Conservation (phyloP, 192 early-diverging fungal species). For the Backusella psychrophila region DNA sequence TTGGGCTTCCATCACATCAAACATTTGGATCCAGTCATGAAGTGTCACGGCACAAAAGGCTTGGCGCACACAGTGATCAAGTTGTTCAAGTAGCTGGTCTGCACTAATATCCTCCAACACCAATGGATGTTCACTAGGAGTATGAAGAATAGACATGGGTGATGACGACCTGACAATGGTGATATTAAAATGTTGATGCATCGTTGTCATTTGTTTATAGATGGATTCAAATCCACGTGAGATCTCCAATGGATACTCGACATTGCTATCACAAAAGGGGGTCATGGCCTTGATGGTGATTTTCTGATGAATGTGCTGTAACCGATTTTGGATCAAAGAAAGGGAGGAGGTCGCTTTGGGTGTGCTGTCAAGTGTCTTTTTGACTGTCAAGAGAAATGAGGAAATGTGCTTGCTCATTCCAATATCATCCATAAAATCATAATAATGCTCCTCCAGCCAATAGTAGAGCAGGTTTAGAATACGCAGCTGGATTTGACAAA, state of each 20-base stretch:
- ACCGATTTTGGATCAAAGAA: neutral
- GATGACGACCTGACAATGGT: neutral
- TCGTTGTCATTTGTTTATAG: constrained; percentile 18
- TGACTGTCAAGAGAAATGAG: neutral
- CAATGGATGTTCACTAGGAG: neutral
- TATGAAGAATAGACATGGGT: neutral
- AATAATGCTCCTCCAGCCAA: constrained; percentile 58
- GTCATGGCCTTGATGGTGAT: constrained; percentile 6
- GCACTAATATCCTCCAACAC: constrained; percentile 9
- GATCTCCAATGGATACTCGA: constrained; percentile 8
- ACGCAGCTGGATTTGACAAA: constrained; percentile 36
- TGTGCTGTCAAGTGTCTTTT: neutral
- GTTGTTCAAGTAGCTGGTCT: constrained; percentile 23
- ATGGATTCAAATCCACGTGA: constrained; percentile 10
- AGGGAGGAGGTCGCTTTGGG: neutral
- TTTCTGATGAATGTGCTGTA: neutral
- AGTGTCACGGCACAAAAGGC: constrained; percentile 33
- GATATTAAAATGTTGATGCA: neutral
- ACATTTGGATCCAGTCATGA: constrained; percentile 48
- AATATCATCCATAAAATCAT: constrained; percentile 62
- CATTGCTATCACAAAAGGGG: constrained; percentile 16
- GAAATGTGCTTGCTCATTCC: neutral
- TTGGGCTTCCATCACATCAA: constrained; percentile 47
- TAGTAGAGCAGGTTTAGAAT: constrained; percentile 56
- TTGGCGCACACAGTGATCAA: constrained; percentile 29